Conservation (phyloP, 2,329 filamentous ascomycete species). For the Hypoxylon sp. region DNA sequence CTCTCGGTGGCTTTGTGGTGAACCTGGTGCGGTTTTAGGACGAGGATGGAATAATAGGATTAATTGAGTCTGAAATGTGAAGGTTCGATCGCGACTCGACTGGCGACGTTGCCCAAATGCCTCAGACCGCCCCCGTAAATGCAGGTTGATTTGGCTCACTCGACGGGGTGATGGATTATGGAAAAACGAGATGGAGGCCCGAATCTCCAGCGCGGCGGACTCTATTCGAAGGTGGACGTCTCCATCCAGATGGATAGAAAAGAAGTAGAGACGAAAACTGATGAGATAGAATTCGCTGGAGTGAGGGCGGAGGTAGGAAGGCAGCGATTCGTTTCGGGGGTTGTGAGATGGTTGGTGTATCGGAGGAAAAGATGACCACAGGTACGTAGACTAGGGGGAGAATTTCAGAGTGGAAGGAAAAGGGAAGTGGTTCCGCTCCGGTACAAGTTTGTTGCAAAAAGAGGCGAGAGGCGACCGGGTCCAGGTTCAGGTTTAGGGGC, state of each 20-base stretch:
- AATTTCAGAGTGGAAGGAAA: conserved; percentile 36
- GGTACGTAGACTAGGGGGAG: conserved; percentile 28
- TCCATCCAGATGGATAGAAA: conserved; percentile 49
- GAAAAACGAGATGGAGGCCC: conserved; percentile 48
- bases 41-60: conserved; percentile 38
- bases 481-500: conserved; percentile 5
- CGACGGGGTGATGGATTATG: conserved; percentile 33
- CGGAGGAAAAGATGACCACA: conserved; percentile 42
- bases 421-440: conserved; percentile 39
- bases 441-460: conserved; percentile 37
- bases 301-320: conserved; percentile 33
- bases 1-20: conserved; percentile 31
- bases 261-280: conserved; percentile 38
- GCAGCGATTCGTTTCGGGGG: conserved; percentile 42
- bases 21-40: conserved; percentile 30
- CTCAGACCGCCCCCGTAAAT: conserved; percentile 46
- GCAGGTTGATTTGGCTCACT: conserved; percentile 23
- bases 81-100: conserved; percentile 47
- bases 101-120: conserved; percentile 49
- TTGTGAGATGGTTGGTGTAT: conserved; percentile 48
- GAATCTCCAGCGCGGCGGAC: conserved; percentile 53
- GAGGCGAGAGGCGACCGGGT: conserved; percentile 37
- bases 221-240: conserved; percentile 48
- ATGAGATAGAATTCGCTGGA: conserved; percentile 33
- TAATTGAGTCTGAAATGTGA: conserved; percentile 42